These are phyloP conservation scores for Nicotiana otophora DNA, from an alignment of 257 asterid species.

Conservation along the genomic window DNA sequence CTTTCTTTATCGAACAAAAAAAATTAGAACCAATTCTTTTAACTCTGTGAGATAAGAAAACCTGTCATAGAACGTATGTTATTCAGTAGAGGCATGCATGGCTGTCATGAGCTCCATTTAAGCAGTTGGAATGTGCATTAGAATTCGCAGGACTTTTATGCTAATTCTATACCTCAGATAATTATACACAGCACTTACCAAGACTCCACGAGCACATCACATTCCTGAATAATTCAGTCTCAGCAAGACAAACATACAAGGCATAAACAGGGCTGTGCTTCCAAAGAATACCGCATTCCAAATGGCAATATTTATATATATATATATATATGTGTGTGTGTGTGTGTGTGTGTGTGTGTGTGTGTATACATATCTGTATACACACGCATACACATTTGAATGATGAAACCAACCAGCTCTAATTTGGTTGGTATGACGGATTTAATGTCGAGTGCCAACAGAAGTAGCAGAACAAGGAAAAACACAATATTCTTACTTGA, in stretches of 20 bases:
- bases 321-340: not conserved
- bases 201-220: not conserved
- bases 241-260: not conserved
- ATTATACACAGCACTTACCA: not conserved
- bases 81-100: not conserved
- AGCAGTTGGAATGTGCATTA: not conserved
- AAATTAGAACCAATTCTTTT: not conserved
- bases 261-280: not conserved
- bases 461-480: not conserved
- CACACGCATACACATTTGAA: not conserved
- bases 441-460: constrained; percentile 1
- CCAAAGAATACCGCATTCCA: not conserved
- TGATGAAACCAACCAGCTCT: not conserved
- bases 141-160: not conserved
- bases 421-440: not conserved
- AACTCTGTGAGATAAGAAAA: not conserved
- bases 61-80: not conserved
- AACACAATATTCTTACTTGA: constrained; percentile 46
- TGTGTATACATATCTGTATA: not conserved
- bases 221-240: not conserved
- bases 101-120: not conserved
- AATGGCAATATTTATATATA: not conserved
- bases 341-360: too few species aligned
- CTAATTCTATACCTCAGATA: not conserved
- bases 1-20: too few species aligned